Conservation (phyloP, 176 grass and related monocot species). For the Calamus simplicifolius region DNA sequence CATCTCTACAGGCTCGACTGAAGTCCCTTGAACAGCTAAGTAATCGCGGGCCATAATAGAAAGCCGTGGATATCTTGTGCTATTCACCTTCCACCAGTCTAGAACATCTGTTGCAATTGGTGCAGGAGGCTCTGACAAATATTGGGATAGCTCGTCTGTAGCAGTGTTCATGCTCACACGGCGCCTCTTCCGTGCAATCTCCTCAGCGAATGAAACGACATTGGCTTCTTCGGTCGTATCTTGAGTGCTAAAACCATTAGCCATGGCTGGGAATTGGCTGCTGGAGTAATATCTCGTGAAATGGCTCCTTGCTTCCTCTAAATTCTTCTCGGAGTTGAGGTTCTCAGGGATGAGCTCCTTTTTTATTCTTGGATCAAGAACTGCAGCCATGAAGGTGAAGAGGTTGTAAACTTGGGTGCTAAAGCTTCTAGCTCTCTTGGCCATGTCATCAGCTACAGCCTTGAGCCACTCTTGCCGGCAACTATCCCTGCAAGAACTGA, state of each 20-base stretch:
- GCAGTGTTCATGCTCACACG: conserved; percentile 47
- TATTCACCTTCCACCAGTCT: conserved; percentile 87
- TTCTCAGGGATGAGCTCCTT: conserved; percentile 75
- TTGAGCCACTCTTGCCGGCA: conserved; percentile 75
- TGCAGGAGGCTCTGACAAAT: conserved; percentile 57
- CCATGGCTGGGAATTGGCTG: conserved; percentile 37
- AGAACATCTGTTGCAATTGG: conserved; percentile 64
- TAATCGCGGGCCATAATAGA: conserved; percentile 89
- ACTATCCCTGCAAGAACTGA: conserved; percentile 34
- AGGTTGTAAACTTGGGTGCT: conserved; percentile 54
- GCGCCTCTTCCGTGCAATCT: conserved; percentile 77
- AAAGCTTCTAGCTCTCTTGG: conserved; percentile 39
- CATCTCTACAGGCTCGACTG: conserved; percentile 62
- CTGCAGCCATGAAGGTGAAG: conserved; percentile 74
- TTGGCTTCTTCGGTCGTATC: conserved; percentile 33
- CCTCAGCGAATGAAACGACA: conserved; percentile 88
- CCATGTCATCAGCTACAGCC: conserved; percentile 66
- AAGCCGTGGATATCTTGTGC: conserved; percentile 66
- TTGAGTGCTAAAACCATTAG: conserved; percentile 38
- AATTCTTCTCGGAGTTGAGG: conserved; percentile 56
- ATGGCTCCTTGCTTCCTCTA: conserved; percentile 67
- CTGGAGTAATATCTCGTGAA: conserved; percentile 71
- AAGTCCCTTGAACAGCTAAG: conserved; percentile 75
- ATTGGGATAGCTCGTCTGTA: conserved; percentile 78
- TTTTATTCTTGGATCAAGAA: conserved; percentile 92